Percentiles rank a stretch among this genome's conserved stretches.
phyloP scores from a whole-genome alignment of 1,284 basidiomycete genomes.

The Schizophyllum amplum region DNA sequence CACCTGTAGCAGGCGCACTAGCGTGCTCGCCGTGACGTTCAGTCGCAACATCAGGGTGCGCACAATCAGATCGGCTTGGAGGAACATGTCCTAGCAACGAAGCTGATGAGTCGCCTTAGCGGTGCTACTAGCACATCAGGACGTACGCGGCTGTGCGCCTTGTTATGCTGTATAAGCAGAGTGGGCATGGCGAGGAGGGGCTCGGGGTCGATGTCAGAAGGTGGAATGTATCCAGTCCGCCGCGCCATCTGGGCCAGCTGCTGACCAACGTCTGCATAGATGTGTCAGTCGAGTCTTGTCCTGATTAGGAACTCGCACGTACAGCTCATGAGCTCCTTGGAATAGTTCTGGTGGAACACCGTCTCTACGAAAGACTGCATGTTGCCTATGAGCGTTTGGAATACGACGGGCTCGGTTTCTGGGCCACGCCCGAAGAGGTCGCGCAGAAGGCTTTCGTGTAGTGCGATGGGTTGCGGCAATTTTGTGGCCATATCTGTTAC shows the following conservation, averaged over 20 bases:
- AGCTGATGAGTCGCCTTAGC: no score
- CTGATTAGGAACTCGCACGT: conserved; percentile 15
- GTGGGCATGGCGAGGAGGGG: conserved; percentile 44
- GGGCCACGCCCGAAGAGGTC: conserved; percentile 41
- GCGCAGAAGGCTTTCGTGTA: conserved; percentile 43
- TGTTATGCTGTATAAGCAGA: conserved; percentile 51
- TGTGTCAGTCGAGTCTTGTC: no score
- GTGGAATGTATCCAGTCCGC: conserved; percentile 25
- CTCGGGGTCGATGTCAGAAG: conserved; percentile 39
- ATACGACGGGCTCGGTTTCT: conserved; percentile 40
- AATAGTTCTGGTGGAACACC: conserved; percentile 46
- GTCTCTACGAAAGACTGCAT: conserved; percentile 43
- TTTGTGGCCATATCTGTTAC: conserved; percentile 30
- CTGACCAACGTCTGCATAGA: conserved; percentile 41
- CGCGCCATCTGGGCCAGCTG: conserved; percentile 44
- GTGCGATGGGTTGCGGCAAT: conserved; percentile 21
- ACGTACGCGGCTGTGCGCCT: conserved; percentile 46
- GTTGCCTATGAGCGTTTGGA: conserved; percentile 47
- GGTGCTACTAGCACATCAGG: no score
- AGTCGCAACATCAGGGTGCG: conserved; percentile 44
- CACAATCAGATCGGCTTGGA: conserved; percentile 48
- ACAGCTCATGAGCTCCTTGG: conserved; percentile 46
- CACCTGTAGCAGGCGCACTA: conserved; percentile 45
- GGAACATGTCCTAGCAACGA: conserved; percentile 46
- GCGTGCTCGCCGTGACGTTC: conserved; percentile 32